Conservation (phyloP, 192 early-diverging fungal species). For the Podila horticola region DNA sequence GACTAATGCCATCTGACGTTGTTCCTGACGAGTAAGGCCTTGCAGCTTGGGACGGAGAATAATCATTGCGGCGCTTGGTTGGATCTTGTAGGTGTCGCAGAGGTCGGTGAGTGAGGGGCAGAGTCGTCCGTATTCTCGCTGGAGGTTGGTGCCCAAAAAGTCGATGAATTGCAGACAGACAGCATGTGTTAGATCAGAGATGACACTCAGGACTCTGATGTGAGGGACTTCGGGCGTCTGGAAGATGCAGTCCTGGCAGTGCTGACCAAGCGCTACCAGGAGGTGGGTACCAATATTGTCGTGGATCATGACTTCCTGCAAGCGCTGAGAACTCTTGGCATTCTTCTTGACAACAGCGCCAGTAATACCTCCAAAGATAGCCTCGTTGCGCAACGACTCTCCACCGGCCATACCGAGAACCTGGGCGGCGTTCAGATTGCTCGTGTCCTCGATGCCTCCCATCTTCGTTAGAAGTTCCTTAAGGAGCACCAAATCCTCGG, state of each 20-base stretch:
- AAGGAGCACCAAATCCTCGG: conserved; percentile 73
- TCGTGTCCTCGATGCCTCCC: conserved; percentile 72
- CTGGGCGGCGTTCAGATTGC: conserved; percentile 64
- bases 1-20: neutral
- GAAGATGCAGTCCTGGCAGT: conserved; percentile 61
- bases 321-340: conserved; percentile 53
- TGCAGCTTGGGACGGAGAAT: conserved; percentile 70
- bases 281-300: conserved; percentile 64
- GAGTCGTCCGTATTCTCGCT: conserved; percentile 53
- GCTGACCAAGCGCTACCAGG: conserved; percentile 71
- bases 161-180: conserved; percentile 74
- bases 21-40: neutral
- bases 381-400: conserved; percentile 67
- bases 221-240: conserved; percentile 50
- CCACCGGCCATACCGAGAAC: conserved; percentile 71
- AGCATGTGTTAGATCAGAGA: conserved; percentile 70
- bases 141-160: conserved; percentile 63
- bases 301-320: conserved; percentile 67
- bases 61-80: conserved; percentile 70
- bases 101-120: conserved; percentile 63
- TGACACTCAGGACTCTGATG: conserved; percentile 66
- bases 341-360: conserved; percentile 58
- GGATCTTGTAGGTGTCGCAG: conserved; percentile 66
- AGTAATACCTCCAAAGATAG: conserved; percentile 57
- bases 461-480: conserved; percentile 78